Evolutionary conservation across 2,329 filamentous ascomycete species (phyloP).

Genomic region (Monosporascus sp.): DNA sequence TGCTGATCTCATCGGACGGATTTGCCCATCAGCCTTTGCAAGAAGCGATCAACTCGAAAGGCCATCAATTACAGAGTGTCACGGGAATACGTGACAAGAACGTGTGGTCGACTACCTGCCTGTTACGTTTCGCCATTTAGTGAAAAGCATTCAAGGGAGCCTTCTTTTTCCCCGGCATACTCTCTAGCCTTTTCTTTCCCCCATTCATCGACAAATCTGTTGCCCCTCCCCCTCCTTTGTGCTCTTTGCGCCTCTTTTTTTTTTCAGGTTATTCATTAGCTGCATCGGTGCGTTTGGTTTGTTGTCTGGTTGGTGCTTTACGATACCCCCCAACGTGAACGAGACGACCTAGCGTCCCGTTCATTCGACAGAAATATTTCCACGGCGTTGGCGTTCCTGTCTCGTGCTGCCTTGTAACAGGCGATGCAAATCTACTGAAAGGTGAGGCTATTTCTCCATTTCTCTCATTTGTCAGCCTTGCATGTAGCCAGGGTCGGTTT

Average conservation of each 20-base stretch:
- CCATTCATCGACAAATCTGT: too few species aligned
- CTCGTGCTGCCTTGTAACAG: too few species aligned
- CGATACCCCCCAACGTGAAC: neutral
- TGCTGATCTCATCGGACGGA: neutral
- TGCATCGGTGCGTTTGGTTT: neutral
- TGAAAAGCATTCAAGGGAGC: too few species aligned
- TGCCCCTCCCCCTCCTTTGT: too few species aligned
- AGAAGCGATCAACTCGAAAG: neutral
- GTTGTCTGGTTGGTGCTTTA: neutral
- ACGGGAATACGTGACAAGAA: neutral
- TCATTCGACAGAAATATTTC: too few species aligned
- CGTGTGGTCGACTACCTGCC: neutral
- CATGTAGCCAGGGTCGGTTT: neutral
- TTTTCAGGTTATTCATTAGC: neutral
- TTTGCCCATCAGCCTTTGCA: neutral
- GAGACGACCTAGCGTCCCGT: neutral
- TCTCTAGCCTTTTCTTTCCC: too few species aligned
- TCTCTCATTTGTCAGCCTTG: neutral
- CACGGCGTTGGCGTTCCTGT: too few species aligned
- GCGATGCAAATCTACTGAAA: neutral
- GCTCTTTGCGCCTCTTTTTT: too few species aligned
- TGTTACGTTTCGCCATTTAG: too few species aligned
- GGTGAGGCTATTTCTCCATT: neutral
- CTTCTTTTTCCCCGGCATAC: too few species aligned
- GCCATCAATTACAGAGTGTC: neutral